phyloP scores from a whole-genome alignment of 208 protist species.

The Porcisia deanei region DNA sequence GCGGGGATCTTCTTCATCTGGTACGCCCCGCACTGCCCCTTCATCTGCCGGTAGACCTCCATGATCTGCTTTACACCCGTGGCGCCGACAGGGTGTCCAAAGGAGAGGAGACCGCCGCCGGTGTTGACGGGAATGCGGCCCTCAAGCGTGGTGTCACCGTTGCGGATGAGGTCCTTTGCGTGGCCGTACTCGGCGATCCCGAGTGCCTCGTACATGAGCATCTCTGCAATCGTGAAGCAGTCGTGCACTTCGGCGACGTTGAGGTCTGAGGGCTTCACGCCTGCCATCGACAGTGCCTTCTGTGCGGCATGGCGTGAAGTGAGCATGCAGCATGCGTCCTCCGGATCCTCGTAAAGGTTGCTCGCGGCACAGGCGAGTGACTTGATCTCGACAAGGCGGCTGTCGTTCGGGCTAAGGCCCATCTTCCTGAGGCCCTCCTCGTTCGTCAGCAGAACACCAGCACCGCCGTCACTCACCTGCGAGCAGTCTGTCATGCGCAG shows the following conservation, averaged over 20 bases:
- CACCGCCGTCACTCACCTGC: slow-evolving; percentile 91
- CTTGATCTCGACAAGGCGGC: slow-evolving; percentile 76
- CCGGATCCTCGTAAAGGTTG: slow-evolving; percentile 81
- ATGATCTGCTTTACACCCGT: slow-evolving; percentile 93
- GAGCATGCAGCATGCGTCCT: slow-evolving; percentile 69
- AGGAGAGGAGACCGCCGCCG: slow-evolving; percentile 88
- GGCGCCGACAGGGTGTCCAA: slow-evolving; percentile 91
- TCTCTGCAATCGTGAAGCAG: slow-evolving; percentile 93
- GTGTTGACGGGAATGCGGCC: slow-evolving; percentile 91
- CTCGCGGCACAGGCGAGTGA: slow-evolving; percentile 53
- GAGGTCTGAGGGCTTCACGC: slow-evolving; percentile 60
- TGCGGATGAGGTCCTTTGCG: slow-evolving; percentile 76
- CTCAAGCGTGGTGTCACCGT: slow-evolving; percentile 72
- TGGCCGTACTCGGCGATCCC: slow-evolving; percentile 85
- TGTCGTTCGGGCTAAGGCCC: slow-evolving; percentile 59
- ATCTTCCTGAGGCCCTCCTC: slow-evolving; percentile 85
- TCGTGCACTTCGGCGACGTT: slow-evolving; percentile 92
- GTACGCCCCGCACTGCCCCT: slow-evolving; percentile 88
- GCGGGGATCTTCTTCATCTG: slow-evolving; percentile 83
- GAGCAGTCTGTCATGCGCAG: slow-evolving; percentile 87
- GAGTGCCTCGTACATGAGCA: slow-evolving; percentile 95
- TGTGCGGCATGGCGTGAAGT: slow-evolving; percentile 77
- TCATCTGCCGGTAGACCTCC: slow-evolving; percentile 94
- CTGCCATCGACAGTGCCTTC: slow-evolving; percentile 64
- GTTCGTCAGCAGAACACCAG: slow-evolving; percentile 76